A percentile compares a stretch with the other conserved stretches of the same genome.
These are phyloP conservation scores for Entamoeba invadens DNA, from an alignment of 208 protist species.

Conservation along the genomic window DNA sequence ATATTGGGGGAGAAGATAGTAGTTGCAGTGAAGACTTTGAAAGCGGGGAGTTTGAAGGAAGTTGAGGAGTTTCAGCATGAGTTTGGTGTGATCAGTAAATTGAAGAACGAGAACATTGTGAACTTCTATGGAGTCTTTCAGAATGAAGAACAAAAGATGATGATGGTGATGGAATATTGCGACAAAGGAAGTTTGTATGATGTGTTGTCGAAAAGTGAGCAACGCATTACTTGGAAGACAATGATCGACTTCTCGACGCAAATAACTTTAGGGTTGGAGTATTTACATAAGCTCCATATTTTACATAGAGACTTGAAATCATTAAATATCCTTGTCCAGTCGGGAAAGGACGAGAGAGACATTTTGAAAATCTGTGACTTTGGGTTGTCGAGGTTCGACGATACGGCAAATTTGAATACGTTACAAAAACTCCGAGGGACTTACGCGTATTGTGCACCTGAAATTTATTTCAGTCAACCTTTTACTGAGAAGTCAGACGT, in stretches of 20 bases:
- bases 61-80: not conserved
- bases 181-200: not conserved
- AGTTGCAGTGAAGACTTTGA: not conserved
- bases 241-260: conserved; percentile 43
- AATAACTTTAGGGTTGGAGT: conserved; percentile 26
- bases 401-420: not conserved
- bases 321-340: conserved; percentile 38
- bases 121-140: not conserved
- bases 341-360: not conserved
- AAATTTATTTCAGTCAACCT: not conserved
- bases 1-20: not conserved
- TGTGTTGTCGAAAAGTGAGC: not conserved
- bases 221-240: not conserved
- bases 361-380: conserved; percentile 44
- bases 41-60: not conserved
- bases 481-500: not conserved
- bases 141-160: not conserved
- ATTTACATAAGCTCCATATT: conserved; percentile 35
- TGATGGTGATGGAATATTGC: not conserved
- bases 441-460: not conserved
- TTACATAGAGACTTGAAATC: conserved; percentile 45
- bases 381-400: conserved; percentile 38
- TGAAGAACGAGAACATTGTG: not conserved
- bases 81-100: not conserved
- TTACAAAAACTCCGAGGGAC: not conserved